Base-by-base conservation (phyloP, 768 basidiomycete species). In the Russula ochroleuca region DNA sequence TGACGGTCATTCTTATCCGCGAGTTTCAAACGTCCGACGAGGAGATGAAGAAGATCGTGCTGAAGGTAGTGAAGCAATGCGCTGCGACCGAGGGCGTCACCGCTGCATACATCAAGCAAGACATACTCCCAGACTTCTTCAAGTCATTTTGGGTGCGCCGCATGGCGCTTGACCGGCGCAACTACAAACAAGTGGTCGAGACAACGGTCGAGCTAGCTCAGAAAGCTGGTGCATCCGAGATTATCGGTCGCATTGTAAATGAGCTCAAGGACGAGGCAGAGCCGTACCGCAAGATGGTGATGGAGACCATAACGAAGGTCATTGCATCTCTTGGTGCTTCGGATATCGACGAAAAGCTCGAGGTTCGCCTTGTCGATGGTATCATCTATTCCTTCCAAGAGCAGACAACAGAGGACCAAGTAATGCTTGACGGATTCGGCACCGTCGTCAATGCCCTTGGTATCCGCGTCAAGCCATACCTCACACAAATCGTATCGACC, bases 301-400 rank as follows among this genome's bases (percentile, higher is more conserved):
- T 99, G 97, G 97, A 99, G 78, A 98, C 97, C 0, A 97, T 98
- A 69, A 98, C 94, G 23, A 96, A 97, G 74, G 97, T 99, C 52
- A 81, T 99, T 55, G 86, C 88, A 17, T 90, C 88, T 7, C 84
- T 96, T 1, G 95, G 97, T 56, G 95, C 96, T n/a, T 92, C 96
- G 0, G 96, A 98, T 72, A 90, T 98, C 55, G 97, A 98, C 71
- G 96, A 98, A 76, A 82, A 95, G 59, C 81, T 99, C 48, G 96
- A 99, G 75, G 85, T 95, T 35, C 84, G 92, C 61, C 84, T 99
- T 14, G 92, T 98, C 31, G 97, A 99, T 70, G 96, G 97, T 41
- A 98, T 99, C 77, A 98, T 98, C 76, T 98, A 96, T 73, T 88
- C 97, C 17, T 99, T 99, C 92, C 96, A 98, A 76, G 96, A 98